Evolutionary conservation across 768 basidiomycete genomes (phyloP).

Genomic region (Serpula lacrymans): DNA sequence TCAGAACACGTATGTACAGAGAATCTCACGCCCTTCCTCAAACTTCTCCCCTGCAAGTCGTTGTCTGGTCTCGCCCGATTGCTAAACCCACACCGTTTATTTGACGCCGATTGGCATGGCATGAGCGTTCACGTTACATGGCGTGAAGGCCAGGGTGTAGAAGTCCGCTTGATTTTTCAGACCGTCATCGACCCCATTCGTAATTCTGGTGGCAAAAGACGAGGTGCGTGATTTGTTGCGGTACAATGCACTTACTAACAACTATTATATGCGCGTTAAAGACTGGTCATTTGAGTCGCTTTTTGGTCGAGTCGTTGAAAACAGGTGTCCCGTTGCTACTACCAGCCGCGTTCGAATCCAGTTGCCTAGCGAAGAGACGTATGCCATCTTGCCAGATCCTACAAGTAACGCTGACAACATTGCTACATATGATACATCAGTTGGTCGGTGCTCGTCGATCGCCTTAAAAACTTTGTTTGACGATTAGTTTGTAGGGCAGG

Average conservation of each 20-base stretch:
- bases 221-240: constrained; percentile 42
- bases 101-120: constrained; percentile 92
- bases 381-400: constrained; percentile 54
- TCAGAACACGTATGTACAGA: constrained; percentile 95
- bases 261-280: constrained; percentile 21
- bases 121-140: constrained; percentile 77
- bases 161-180: constrained; percentile 68
- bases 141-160: constrained; percentile 51
- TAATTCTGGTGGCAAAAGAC: constrained; percentile 40
- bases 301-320: constrained; percentile 64
- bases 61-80: constrained; percentile 79
- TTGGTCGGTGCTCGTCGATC: constrained; percentile 7
- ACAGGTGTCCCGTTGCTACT: constrained; percentile 65
- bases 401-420: constrained; percentile 26
- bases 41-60: constrained; percentile 91
- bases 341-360: constrained; percentile 52
- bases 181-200: constrained; percentile 79
- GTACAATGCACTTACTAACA: background rate
- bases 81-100: constrained; percentile 80
- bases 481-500: constrained; percentile 25
- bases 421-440: constrained; percentile 47
- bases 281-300: constrained; percentile 74
- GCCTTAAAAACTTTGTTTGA: constrained; percentile 5
- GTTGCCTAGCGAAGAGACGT: constrained; percentile 40
- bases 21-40: constrained; percentile 93